Percentiles rank a stretch among this genome's conserved stretches.
phyloP scores from a whole-genome alignment of 2,329 filamentous ascomycete genomes.

The Emericellopsis atlantica region DNA sequence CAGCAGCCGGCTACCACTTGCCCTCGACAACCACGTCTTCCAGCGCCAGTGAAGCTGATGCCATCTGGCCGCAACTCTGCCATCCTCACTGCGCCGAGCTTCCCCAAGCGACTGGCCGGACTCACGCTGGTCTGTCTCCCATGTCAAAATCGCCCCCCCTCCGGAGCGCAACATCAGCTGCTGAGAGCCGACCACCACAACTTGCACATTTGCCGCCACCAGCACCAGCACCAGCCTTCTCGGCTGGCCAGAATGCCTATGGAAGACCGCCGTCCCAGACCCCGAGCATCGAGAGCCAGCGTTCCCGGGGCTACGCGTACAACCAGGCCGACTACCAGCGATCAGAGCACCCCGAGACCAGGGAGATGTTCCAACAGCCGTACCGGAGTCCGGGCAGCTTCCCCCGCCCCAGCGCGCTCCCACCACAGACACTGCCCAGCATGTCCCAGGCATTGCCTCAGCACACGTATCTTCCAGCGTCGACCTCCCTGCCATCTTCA shows the following conservation, averaged over 20 bases:
- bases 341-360: neutral
- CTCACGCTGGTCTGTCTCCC: conserved; percentile 44
- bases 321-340: neutral
- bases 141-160: conserved; percentile 59
- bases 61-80: neutral
- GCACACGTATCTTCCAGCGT: conserved; percentile 9
- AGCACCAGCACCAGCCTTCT: conserved; percentile 13
- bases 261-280: conserved; percentile 21
- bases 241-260: conserved; percentile 36
- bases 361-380: conserved; percentile 1
- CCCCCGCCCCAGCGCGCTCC: conserved; percentile 3
- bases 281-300: conserved; percentile 11
- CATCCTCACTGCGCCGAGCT: neutral
- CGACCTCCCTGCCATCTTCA: conserved; percentile 4
- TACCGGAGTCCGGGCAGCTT: conserved; percentile 1
- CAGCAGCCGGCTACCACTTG: no score
- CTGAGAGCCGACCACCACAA: conserved; percentile 37
- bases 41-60: no score
- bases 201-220: conserved; percentile 4
- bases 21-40: no score
- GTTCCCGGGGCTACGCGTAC: neutral
- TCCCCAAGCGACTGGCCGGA: neutral
- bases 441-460: conserved; percentile 6
- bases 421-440: conserved; percentile 1
- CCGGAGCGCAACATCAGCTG: conserved; percentile 44